phyloP scores from a whole-genome alignment of 352 stramenopile genomes.

The Globisporangium nodosum region DNA sequence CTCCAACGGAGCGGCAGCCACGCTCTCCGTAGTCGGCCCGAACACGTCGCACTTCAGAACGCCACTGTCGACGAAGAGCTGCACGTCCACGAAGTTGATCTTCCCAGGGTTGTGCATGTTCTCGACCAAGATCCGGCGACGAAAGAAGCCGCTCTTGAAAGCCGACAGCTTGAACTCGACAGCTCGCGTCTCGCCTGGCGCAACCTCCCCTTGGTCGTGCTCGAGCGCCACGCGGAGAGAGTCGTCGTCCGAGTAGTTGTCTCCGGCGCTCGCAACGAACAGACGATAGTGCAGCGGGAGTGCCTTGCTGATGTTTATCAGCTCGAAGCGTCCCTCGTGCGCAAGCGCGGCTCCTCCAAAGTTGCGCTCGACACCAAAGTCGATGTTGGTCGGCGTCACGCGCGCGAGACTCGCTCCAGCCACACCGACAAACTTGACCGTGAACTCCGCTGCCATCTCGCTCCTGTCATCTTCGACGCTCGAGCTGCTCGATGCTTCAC shows the following conservation, averaged over 20 bases:
- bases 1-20: not conserved
- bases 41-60: constrained; percentile 39
- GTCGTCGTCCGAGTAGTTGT: constrained; percentile 72
- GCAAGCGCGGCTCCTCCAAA: constrained; percentile 32
- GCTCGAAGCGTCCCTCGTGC: constrained; percentile 67
- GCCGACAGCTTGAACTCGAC: constrained; percentile 66
- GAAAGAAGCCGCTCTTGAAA: constrained; percentile 71
- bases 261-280: constrained; percentile 52
- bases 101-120: constrained; percentile 82
- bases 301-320: constrained; percentile 79
- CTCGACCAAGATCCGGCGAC: constrained; percentile 74
- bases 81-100: constrained; percentile 68
- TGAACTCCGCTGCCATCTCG: constrained; percentile 82
- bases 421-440: constrained; percentile 83
- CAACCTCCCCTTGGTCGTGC: constrained; percentile 69
- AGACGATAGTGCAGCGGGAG: constrained; percentile 72
- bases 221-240: constrained; percentile 61
- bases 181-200: constrained; percentile 39
- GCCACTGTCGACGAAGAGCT: constrained; percentile 80
- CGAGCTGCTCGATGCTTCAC: not conserved
- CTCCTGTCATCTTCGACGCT: constrained; percentile 45
- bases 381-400: constrained; percentile 55
- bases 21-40: not conserved
- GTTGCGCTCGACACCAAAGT: constrained; percentile 80
- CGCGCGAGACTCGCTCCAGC: constrained; percentile 73